phyloP scores from a whole-genome alignment of 164 flowering plant genomes.

The Aristolochia contorta region DNA sequence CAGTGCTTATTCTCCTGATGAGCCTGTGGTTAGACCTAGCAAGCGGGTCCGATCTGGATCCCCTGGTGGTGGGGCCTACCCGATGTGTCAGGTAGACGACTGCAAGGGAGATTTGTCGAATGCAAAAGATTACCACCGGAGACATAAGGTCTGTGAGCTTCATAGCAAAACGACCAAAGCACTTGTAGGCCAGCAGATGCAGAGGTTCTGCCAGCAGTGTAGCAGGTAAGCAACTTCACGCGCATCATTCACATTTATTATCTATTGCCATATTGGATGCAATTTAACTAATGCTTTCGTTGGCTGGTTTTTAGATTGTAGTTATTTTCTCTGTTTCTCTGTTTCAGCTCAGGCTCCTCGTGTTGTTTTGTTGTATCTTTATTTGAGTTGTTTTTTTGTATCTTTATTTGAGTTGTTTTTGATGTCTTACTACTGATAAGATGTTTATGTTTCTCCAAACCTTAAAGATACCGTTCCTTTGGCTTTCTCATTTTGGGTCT shows the following conservation, averaged over 20 bases:
- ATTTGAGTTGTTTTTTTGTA: not conserved
- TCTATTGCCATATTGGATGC: too few relatives aligned
- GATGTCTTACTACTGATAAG: not conserved
- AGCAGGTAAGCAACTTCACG: constrained; percentile 46
- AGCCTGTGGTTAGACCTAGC: constrained; percentile 30
- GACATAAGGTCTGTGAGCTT: constrained; percentile 81
- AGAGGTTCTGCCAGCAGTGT: constrained; percentile 94
- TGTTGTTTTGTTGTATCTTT: too few relatives aligned
- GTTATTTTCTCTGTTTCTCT: not conserved
- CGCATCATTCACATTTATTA: not conserved
- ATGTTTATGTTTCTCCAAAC: too few relatives aligned
- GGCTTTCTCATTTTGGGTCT: too few relatives aligned
- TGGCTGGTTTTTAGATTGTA: not conserved
- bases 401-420: not conserved
- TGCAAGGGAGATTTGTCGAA: constrained; percentile 64
- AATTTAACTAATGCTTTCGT: not conserved
- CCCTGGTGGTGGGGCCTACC: constrained; percentile 41
- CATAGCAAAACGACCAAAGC: constrained; percentile 80
- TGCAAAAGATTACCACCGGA: constrained; percentile 83
- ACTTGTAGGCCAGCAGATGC: constrained; percentile 70
- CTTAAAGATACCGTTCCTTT: too few relatives aligned
- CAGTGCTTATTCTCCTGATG: constrained; percentile 18
- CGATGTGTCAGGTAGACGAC: constrained; percentile 83
- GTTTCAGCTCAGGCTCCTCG: too few relatives aligned
- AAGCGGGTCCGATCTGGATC: constrained; percentile 74